Evolutionary conservation across 345 rosid species (phyloP).

Genomic region (Salix suchowensis): DNA sequence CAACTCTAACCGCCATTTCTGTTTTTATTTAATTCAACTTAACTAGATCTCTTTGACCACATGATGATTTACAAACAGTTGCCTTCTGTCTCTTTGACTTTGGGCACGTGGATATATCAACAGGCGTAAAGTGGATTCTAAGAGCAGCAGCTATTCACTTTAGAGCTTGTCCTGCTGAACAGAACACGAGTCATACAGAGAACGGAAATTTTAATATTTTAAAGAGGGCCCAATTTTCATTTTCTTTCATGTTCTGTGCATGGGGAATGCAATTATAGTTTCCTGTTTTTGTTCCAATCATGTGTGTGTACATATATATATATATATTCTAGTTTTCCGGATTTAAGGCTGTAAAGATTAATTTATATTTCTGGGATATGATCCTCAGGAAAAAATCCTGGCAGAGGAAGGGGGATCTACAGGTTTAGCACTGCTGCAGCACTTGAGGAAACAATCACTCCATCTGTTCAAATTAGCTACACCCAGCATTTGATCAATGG

Average conservation of each 20-base stretch:
- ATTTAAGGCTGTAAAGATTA: not conserved
- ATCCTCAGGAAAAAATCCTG: conserved; percentile 38
- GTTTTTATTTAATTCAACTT: not conserved
- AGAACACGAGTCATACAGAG: not conserved
- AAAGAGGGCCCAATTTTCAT: not conserved
- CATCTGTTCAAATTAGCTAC: conserved; percentile 51
- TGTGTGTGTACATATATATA: not conserved
- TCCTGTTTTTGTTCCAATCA: not conserved
- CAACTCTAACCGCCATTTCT: not conserved
- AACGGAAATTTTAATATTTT: not conserved
- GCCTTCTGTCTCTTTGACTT: not conserved
- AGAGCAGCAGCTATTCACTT: not conserved
- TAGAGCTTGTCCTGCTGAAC: not conserved
- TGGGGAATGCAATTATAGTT: not conserved
- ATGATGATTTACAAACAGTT: not conserved
- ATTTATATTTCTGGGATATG: not conserved
- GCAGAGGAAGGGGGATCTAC: conserved; percentile 26
- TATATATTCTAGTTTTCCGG: not conserved
- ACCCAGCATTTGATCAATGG: conserved; percentile 72
- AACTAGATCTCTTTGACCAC: not conserved
- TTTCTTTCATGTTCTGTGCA: not conserved
- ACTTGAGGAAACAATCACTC: conserved; percentile 52
- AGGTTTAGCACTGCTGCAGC: conserved; percentile 30
- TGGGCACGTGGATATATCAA: not conserved
- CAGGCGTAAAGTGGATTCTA: not conserved